phyloP scores from a whole-genome alignment of 2,329 filamentous ascomycete genomes.

The Huntiella decipiens region DNA sequence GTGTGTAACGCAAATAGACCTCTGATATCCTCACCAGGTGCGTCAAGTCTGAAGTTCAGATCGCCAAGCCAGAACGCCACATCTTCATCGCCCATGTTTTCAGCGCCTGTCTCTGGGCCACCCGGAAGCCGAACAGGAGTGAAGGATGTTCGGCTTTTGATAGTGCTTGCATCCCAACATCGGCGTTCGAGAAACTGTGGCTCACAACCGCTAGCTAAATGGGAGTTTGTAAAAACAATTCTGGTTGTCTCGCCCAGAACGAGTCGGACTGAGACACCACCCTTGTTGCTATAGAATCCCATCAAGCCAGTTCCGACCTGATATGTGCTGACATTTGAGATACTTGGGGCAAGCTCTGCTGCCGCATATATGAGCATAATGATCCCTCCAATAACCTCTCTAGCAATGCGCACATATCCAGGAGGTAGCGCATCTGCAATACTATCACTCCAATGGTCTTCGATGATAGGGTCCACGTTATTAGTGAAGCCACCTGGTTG shows the following conservation, averaged over 20 bases:
- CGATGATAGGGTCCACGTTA: constrained; percentile 48
- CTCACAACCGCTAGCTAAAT: constrained; percentile 75
- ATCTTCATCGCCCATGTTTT: constrained; percentile 72
- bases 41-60: constrained; percentile 81
- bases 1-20: constrained; percentile 68
- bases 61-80: constrained; percentile 95
- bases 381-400: constrained; percentile 74
- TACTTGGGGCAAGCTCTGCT: constrained; percentile 49
- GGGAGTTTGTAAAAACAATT: constrained; percentile 77
- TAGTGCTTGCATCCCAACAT: constrained; percentile 77
- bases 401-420: constrained; percentile 58
- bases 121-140: constrained; percentile 49
- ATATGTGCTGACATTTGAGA: constrained; percentile 66
- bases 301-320: constrained; percentile 76
- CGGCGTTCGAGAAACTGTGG: constrained; percentile 59
- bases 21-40: constrained; percentile 76
- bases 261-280: constrained; percentile 63
- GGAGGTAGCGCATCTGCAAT: constrained; percentile 54
- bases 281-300: constrained; percentile 93
- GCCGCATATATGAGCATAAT: constrained; percentile 74
- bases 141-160: constrained; percentile 58
- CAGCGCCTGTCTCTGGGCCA: constrained; percentile 43
- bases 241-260: constrained; percentile 78
- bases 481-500: constrained; percentile 72
- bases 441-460: constrained; percentile 63